Evolutionary conservation across 129 eudicot species (phyloP).

Genomic region (Tagetes erecta): DNA sequence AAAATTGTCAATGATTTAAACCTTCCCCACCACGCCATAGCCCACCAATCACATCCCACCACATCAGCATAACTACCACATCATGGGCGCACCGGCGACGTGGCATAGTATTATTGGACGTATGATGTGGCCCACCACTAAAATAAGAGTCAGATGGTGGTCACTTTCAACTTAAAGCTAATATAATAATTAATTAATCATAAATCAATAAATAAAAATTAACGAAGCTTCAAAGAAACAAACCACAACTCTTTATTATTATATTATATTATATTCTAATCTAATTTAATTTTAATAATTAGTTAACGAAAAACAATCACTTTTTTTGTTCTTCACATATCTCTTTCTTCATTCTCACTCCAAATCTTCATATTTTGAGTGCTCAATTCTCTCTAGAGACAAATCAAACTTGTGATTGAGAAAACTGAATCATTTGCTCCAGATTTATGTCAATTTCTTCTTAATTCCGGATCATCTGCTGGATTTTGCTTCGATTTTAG

Average conservation of each 20-base stretch:
- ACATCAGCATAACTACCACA: slow-evolving; percentile 9
- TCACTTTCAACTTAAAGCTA: slow-evolving; percentile 21
- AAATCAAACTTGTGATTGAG: slow-evolving; percentile 15
- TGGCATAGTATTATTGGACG: slow-evolving; percentile 15
- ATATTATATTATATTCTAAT: too few species aligned
- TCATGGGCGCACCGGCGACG: background rate
- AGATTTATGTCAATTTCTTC: slow-evolving; percentile 16
- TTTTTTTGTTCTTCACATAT: slow-evolving; percentile 13
- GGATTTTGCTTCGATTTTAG: slow-evolving; percentile 19
- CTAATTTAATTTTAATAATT: background rate
- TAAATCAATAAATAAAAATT: background rate
- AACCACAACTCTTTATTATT: background rate
- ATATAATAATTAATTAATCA: background rate
- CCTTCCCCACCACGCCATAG: background rate
- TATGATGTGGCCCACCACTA: slow-evolving; percentile 16
- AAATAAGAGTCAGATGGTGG: slow-evolving; percentile 26
- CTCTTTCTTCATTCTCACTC: slow-evolving; percentile 37
- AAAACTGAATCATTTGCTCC: slow-evolving; percentile 14
- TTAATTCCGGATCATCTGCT: slow-evolving; percentile 14
- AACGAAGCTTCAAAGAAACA: slow-evolving; percentile 36
- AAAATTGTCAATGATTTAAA: slow-evolving; percentile 25
- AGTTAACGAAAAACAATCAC: too few species aligned
- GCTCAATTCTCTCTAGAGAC: background rate
- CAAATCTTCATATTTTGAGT: background rate
- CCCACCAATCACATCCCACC: slow-evolving; percentile 15